Base-by-base conservation (phyloP, 192 early-diverging fungal species). In the Chytriomyces confervae region DNA sequence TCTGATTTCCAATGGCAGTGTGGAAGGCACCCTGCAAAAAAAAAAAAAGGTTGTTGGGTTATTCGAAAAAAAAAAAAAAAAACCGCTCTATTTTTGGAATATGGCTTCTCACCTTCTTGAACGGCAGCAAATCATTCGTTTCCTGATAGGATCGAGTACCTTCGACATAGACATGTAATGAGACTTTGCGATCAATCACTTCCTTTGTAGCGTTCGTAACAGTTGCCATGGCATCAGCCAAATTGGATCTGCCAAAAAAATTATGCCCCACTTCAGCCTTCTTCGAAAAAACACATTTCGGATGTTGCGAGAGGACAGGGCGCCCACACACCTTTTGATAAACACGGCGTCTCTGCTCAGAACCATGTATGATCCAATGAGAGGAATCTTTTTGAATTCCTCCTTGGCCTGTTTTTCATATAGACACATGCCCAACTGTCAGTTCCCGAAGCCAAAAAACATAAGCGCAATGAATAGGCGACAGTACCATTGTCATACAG, bases 101-200 rank as follows among this genome's bases (percentile, higher is more conserved):
- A 60, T n/a, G 57, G 57, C 13, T 3, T 2, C 36, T 36, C 36
- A 70, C 95, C 86, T 97, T 98, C 83, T 98, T 98, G 86, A 98
- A 98, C 8, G 94, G 94, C 48, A 97, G 84, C 69, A 98, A 70
- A 61, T 92, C 78, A 50, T 90, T 88, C 29, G 90, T 87, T 20
- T 82, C 80, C 51, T 91, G 89, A 74, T 90, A 93, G 18, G 92
- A 92, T 63, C 97, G 91, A n/a, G 92, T 96, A 61, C 97, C 97
- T 83, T 97, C 95, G 69, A 95, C 95, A 79, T 93, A 98, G 75
- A 98, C 91, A 72, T 88, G 91, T 43, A 96, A 87, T 65, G 89
- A 84, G 46, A 84, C 90, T 49, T 91, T 89, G 72, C 91, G 87
- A 65, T 89, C 83, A 70, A 92, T 90, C 69, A 98, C 89, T 72